phyloP scores from a whole-genome alignment of 768 basidiomycete genomes.

The Stropharia rugosoannulata region DNA sequence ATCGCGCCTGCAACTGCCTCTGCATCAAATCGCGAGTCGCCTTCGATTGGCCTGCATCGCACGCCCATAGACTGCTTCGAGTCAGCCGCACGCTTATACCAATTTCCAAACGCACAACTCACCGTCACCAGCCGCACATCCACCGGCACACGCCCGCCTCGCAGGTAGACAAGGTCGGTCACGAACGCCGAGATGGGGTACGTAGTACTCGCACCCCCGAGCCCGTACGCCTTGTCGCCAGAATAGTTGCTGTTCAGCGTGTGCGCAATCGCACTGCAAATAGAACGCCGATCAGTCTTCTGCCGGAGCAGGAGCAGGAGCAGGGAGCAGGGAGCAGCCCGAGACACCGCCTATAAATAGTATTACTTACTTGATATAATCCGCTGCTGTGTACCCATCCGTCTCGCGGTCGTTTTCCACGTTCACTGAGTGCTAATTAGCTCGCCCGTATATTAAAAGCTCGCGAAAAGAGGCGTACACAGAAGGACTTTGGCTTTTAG shows the following conservation, averaged over 20 bases:
- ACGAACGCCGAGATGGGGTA: slow-evolving; percentile 81
- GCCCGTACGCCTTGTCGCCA: slow-evolving; percentile 44
- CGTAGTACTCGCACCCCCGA: slow-evolving; percentile 57
- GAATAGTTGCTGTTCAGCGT: slow-evolving; percentile 69
- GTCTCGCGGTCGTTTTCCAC: slow-evolving; percentile 89
- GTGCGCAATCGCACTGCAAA: slow-evolving; percentile 58
- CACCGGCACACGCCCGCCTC: slow-evolving; percentile 59
- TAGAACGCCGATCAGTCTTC: not conserved
- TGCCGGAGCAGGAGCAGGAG: too few species aligned
- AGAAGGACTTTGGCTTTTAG: slow-evolving; percentile 84
- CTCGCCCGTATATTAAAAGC: not conserved
- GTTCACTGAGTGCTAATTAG: slow-evolving; percentile 58
- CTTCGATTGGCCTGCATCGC: slow-evolving; percentile 49
- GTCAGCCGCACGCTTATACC: not conserved
- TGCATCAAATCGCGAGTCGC: slow-evolving; percentile 20
- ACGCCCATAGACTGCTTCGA: slow-evolving; percentile 55
- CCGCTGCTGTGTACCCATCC: slow-evolving; percentile 75
- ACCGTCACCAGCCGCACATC: slow-evolving; percentile 65
- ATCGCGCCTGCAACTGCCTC: slow-evolving; percentile 19
- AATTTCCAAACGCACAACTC: slow-evolving; percentile 22
- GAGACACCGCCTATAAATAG: not conserved
- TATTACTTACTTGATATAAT: slow-evolving; percentile 70
- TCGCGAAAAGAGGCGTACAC: slow-evolving; percentile 44
- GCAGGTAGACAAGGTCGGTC: slow-evolving; percentile 81
- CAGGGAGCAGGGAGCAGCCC: too few species aligned